Percentiles rank a stretch among this genome's conserved stretches.
Conservation (phyloP, 768 basidiomycete species). For the Mycena filopes region DNA sequence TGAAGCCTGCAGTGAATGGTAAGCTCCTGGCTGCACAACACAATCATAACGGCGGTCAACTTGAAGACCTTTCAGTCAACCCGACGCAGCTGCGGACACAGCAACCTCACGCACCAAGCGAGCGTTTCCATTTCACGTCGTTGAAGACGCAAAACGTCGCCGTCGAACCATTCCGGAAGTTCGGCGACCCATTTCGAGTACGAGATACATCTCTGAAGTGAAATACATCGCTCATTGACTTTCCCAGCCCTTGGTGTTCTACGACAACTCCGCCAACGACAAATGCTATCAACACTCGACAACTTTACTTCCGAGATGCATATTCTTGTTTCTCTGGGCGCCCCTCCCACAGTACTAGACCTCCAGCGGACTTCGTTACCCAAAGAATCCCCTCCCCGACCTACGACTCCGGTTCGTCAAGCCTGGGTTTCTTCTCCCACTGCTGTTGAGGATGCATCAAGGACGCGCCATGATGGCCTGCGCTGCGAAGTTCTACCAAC, state of each 20-base stretch:
- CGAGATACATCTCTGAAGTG: neutral
- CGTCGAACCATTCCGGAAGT: neutral
- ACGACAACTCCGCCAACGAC: constrained; percentile 14
- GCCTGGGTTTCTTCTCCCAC: no score
- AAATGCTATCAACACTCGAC: constrained; percentile 1
- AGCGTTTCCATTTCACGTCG: neutral
- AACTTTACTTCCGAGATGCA: neutral
- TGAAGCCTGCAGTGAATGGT: constrained; percentile 2
- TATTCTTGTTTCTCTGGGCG: neutral
- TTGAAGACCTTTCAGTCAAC: neutral
- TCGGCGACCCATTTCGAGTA: neutral
- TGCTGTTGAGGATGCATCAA: no score
- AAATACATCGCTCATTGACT: neutral
- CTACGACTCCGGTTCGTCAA: neutral
- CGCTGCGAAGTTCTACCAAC: no score
- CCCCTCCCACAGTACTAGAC: neutral
- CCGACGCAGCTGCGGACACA: neutral
- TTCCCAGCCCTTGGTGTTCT: constrained; percentile 7
- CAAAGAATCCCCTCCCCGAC: neutral
- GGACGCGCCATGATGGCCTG: no score
- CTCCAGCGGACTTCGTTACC: no score
- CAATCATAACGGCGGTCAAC: neutral
- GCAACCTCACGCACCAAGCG: constrained; percentile 2
- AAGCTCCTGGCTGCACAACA: neutral
- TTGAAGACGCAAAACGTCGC: constrained; percentile 9